Evolutionary conservation across 148 eudicot genomes (phyloP), one percentile per base, ranked within the genome.

Genomic region (Cornus florida): DNA sequence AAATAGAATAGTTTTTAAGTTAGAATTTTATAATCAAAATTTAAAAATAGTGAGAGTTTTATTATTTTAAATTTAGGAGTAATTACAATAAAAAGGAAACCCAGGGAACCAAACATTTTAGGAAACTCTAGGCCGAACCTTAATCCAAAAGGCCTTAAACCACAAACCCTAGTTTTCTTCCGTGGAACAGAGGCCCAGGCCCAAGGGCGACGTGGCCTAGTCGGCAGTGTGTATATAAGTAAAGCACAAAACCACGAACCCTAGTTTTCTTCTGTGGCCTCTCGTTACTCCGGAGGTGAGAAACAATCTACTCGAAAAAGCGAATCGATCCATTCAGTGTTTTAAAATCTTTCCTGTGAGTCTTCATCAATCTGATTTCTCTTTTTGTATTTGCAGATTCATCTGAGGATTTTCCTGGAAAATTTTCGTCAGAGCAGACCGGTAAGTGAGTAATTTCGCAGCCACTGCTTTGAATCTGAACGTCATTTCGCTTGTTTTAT

Each of bases 341-440:
- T 75, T 41, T 19, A 60, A 75, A 62, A 50, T 69, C 32, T 75
- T 7, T 60, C 28, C 7, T 6, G 32, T 20, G 7, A 23, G 24
- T 7, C 13, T 39, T 24, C 33, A 7, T 31, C 3, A 14, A 16
- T 28, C 7, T 65, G 56, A 75, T 66, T 75, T 20, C 8, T 23
- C 4, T 66, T 75, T 24, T 10, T 16, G 22, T 43, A 35, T 66
- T 75, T 2, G 59, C 78, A 64, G 78, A 43, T 75, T 75, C 7
- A 6, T 62, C 53, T 19, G 77, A 62, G 33, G 53, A 75, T 66
- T 39, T 41, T 43, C 60, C 38, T 6, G 78, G 70, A 24, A 41
- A 41, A 11, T 65, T 33, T 69, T 41, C 70, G 5, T 19, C 23
- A 35, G 60, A 75, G 70, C 78, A 39, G 70, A 43, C 24, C 17